These are phyloP conservation scores for Ophiostoma sp. DNA, from an alignment of 2,329 filamentous ascomycete species.

Conservation along the genomic window DNA sequence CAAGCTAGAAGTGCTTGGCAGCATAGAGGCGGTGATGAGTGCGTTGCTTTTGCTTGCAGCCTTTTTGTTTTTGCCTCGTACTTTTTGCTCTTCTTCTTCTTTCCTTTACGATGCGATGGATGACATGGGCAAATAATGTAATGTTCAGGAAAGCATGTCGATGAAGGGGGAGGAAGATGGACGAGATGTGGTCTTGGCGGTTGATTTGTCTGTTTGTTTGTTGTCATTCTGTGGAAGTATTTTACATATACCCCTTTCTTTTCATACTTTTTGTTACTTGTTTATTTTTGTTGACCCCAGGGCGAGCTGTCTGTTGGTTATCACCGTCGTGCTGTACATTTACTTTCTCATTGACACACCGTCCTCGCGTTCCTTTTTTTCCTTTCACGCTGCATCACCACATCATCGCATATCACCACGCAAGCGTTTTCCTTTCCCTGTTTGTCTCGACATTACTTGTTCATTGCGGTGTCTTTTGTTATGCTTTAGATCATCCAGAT, in stretches of 20 bases:
- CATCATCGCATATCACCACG: background rate
- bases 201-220: background rate
- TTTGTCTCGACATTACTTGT: background rate
- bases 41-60: background rate
- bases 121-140: background rate
- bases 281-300: background rate
- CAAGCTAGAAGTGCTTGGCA: background rate
- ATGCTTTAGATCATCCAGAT: background rate
- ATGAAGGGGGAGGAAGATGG: no score
- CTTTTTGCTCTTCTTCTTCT: background rate
- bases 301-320: background rate
- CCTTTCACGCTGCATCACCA: background rate
- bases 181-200: no score
- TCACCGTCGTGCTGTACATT: background rate
- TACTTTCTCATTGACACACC: background rate
- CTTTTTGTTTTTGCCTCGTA: background rate
- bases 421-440: background rate
- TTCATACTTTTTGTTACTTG: background rate
- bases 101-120: background rate
- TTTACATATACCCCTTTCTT: conserved; percentile 12
- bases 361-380: background rate
- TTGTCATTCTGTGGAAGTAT: conserved; percentile 10
- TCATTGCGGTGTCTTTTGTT: background rate
- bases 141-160: no score
- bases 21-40: background rate